Conservation (phyloP, 768 basidiomycete genomes). For the Lentinula guzmanii region DNA sequence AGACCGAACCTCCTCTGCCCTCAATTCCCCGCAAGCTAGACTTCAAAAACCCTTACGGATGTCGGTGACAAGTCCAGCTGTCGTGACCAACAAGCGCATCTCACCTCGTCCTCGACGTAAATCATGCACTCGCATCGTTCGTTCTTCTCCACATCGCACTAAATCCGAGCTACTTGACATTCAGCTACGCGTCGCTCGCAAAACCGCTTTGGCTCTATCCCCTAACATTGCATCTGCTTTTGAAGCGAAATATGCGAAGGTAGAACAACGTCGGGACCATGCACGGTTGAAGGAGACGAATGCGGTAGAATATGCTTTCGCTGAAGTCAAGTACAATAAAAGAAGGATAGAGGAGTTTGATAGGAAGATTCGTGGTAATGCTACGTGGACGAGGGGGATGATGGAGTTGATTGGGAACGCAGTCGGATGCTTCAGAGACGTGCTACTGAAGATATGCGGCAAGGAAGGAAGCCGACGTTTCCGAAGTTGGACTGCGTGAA, state of each 20-base stretch:
- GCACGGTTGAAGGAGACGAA: not conserved
- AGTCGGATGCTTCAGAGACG: not conserved
- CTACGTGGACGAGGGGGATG: not conserved
- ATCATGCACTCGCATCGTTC: not conserved
- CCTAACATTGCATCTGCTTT: not conserved
- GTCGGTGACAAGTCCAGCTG: not conserved
- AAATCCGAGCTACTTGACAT: not conserved
- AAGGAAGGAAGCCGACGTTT: not conserved
- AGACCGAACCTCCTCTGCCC: not conserved
- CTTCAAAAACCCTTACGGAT: not conserved
- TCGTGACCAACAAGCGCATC: not conserved
- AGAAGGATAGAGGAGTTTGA: not conserved
- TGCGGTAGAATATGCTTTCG: not conserved
- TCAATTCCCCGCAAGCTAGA: not conserved
- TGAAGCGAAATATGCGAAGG: not conserved
- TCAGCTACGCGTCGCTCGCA: not conserved
- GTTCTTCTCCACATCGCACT: not conserved
- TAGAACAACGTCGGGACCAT: not conserved
- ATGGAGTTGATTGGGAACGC: not conserved
- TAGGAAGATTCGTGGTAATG: not conserved
- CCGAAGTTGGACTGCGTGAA: slow-evolving; percentile 2
- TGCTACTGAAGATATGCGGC: not conserved
- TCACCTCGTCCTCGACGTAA: not conserved
- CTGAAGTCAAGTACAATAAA: not conserved
- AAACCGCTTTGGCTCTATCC: not conserved